Conservation (phyloP, 2,329 filamentous ascomycete genomes). For the Boeremia exigua region DNA sequence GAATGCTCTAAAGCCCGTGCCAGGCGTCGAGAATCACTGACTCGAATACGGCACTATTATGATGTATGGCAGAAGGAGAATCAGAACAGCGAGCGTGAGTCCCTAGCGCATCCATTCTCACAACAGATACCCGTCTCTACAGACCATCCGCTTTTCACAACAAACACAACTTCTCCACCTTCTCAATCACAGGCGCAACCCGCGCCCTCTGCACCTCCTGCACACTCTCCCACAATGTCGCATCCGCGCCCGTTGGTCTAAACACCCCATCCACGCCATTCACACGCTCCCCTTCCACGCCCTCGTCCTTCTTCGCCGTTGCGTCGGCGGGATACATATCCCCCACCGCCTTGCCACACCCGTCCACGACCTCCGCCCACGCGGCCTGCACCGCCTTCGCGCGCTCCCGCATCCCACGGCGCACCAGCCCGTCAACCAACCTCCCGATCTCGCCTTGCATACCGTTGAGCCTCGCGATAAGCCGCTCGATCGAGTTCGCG, state of each 20-base stretch:
- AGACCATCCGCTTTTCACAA: conserved; percentile 6
- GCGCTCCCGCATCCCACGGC: conserved; percentile 85
- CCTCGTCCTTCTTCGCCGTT: not conserved
- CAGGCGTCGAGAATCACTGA: too few species aligned
- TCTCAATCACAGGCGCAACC: conserved; percentile 61
- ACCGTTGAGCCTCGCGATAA: conserved; percentile 81
- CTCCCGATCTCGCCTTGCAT: conserved; percentile 74
- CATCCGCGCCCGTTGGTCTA: conserved; percentile 52
- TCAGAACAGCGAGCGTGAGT: too few species aligned
- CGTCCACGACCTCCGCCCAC: conserved; percentile 74
- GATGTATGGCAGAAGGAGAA: too few species aligned
- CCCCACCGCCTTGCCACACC: conserved; percentile 69
- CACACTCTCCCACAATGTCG: conserved; percentile 54
- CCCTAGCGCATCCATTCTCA: too few species aligned
- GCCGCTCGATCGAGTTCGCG: conserved; percentile 80
- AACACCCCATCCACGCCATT: conserved; percentile 28
- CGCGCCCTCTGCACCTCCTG: conserved; percentile 46
- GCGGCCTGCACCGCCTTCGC: conserved; percentile 78
- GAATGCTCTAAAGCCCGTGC: too few species aligned
- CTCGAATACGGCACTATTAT: too few species aligned
- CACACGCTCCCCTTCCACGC: conserved; percentile 23
- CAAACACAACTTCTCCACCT: conserved; percentile 53
- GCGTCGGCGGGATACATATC: conserved; percentile 54
- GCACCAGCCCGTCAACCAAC: conserved; percentile 77
- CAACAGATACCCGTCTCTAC: not conserved